phyloP scores from a whole-genome alignment of 371 early-diverging fungal genomes.

The Rhizopus microsporus region DNA sequence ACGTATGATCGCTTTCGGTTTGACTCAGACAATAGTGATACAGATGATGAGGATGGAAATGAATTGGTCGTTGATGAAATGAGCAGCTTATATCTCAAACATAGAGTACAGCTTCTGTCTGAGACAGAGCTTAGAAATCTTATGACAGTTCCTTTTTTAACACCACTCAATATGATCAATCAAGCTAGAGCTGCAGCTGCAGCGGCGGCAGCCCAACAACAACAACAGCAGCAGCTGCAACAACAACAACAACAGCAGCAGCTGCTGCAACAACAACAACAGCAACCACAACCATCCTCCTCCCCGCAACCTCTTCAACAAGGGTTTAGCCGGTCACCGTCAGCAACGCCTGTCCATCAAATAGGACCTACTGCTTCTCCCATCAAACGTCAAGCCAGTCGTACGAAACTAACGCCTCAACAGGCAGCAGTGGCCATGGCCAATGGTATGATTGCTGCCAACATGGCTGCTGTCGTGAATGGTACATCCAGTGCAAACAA shows the following conservation, averaged over 20 bases:
- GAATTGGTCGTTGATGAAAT: slow-evolving; percentile 42
- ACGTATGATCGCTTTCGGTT: slow-evolving; percentile 33
- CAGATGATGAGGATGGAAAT: slow-evolving; percentile 31
- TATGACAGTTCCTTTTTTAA: slow-evolving; percentile 35
- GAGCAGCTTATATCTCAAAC: slow-evolving; percentile 38
- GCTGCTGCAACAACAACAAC: slow-evolving; percentile 5
- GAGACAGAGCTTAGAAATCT: slow-evolving; percentile 56
- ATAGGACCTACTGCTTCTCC: slow-evolving; percentile 23
- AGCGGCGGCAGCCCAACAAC: slow-evolving; percentile 9
- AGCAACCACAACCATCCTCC: background rate
- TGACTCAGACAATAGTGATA: slow-evolving; percentile 56
- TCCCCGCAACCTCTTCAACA: background rate
- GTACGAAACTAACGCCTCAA: slow-evolving; percentile 40
- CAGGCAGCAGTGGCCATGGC: slow-evolving; percentile 47
- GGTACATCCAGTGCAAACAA: slow-evolving; percentile 26
- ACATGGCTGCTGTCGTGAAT: slow-evolving; percentile 44
- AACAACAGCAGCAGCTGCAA: slow-evolving; percentile 3
- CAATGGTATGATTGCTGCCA: slow-evolving; percentile 43
- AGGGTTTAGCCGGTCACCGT: background rate
- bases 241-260: slow-evolving; percentile 4
- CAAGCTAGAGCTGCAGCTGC: slow-evolving; percentile 16
- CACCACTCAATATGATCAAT: slow-evolving; percentile 33
- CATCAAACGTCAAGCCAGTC: slow-evolving; percentile 40
- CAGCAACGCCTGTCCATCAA: slow-evolving; percentile 6
- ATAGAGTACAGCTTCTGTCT: slow-evolving; percentile 47